These are phyloP conservation scores for Coemansia sp. DNA, from an alignment of 192 early-diverging fungal species.

Conservation along the genomic window DNA sequence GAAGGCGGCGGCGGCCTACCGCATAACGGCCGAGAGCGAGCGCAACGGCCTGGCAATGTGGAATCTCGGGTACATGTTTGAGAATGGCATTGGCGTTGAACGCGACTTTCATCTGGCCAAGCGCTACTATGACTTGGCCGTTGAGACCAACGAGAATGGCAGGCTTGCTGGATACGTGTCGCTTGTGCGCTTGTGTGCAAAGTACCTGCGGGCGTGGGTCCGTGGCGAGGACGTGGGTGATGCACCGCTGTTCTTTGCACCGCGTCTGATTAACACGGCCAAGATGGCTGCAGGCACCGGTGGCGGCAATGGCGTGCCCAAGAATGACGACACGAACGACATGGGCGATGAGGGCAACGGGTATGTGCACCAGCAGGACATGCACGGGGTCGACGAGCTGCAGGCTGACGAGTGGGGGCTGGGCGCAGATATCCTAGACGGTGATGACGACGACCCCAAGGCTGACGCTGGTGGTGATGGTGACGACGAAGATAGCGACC, in stretches of 20 bases:
- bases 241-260: constrained; percentile 49
- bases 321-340: constrained; percentile 29
- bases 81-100: constrained; percentile 86
- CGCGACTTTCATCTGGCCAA: constrained; percentile 92
- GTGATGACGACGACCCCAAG: too few species aligned
- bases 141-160: constrained; percentile 74
- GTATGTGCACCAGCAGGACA: too few species aligned
- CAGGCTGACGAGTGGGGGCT: too few species aligned
- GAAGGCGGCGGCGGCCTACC: constrained; percentile 80
- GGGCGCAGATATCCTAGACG: too few species aligned
- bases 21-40: constrained; percentile 74
- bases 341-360: constrained; percentile 6
- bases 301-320: constrained; percentile 5
- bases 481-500: constrained; percentile 15
- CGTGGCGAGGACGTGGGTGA: constrained; percentile 58
- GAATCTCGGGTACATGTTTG: constrained; percentile 96
- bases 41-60: constrained; percentile 85
- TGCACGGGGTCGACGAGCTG: too few species aligned
- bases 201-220: constrained; percentile 65
- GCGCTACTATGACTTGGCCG: constrained; percentile 83
- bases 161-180: constrained; percentile 76
- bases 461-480: too few species aligned
- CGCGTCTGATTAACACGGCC: constrained; percentile 17
- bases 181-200: constrained; percentile 64
- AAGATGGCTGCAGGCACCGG: constrained; percentile 12